Conservation (phyloP, 2,329 filamentous ascomycete species). For the Cercospora sesami region DNA sequence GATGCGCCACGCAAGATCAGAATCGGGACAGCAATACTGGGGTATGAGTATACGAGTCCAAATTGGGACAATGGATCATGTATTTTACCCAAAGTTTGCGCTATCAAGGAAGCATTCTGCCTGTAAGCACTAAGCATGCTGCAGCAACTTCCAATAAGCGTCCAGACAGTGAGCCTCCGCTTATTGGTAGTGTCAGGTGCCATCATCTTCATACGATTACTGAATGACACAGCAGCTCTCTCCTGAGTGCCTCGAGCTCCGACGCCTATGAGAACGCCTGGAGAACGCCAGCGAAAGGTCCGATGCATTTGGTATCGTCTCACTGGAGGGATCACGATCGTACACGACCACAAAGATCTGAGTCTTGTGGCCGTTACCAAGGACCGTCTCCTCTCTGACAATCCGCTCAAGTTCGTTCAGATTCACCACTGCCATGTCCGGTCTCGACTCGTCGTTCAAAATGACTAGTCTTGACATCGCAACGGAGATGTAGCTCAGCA, state of each 20-base stretch:
- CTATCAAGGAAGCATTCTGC: neutral
- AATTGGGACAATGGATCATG: neutral
- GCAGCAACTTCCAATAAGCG: neutral
- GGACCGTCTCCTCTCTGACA: neutral
- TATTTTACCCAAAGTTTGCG: neutral
- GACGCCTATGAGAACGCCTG: neutral
- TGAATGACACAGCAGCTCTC: neutral
- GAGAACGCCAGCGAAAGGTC: neutral
- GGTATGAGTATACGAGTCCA: neutral
- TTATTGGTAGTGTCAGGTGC: neutral
- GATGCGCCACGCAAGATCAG: neutral
- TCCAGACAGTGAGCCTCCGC: neutral
- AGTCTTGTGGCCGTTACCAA: neutral
- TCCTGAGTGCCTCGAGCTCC: neutral
- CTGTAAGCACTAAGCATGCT: neutral
- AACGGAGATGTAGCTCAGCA: neutral
- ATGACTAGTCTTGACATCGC: neutral
- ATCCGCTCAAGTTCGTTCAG: neutral
- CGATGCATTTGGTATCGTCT: neutral
- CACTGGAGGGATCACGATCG: neutral
- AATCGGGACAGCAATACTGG: neutral
- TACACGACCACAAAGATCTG: constrained; percentile 8
- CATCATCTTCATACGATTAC: neutral
- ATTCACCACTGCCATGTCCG: constrained; percentile 2
- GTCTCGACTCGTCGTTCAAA: neutral